Percentiles rank a stretch among this genome's conserved stretches.
Conservation (phyloP, 805 yeast species). For the Kodamaea kaohsiungensis region DNA sequence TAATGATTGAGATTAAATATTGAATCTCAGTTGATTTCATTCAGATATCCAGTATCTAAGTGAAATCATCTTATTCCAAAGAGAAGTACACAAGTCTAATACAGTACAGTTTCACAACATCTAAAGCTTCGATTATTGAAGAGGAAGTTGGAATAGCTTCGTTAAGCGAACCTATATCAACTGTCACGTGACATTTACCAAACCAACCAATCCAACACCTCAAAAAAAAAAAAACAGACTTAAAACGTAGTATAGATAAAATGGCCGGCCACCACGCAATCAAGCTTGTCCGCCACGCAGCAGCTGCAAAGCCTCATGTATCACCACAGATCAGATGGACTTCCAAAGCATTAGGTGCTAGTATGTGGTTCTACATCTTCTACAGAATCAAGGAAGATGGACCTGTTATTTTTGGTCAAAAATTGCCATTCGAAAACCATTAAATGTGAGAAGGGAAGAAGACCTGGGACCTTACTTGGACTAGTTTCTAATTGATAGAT, state of each 20-base stretch:
- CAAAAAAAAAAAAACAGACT: constrained; percentile 2
- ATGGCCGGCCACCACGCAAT: constrained; percentile 47
- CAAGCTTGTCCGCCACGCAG: constrained; percentile 54
- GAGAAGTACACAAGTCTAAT: no score
- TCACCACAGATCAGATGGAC: constrained; percentile 57
- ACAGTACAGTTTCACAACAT: no score
- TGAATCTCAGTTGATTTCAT: no score
- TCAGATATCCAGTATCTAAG: no score
- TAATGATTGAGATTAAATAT: no score
- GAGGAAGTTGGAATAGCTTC: no score
- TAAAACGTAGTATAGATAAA: neutral
- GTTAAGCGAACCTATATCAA: no score
- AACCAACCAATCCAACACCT: constrained; percentile 7
- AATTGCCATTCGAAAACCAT: constrained; percentile 41
- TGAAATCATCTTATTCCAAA: no score
- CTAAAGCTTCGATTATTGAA: no score
- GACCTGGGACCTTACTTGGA: no score
- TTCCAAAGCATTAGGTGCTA: constrained; percentile 72
- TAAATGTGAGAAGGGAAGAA: constrained; percentile 9
- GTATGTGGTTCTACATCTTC: constrained; percentile 88
- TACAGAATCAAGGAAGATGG: constrained; percentile 78
- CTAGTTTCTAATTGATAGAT: no score
- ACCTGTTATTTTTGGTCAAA: constrained; percentile 54
- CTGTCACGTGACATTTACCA: constrained; percentile 4
- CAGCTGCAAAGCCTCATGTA: constrained; percentile 66